Percentiles rank a stretch among this genome's conserved stretches.
phyloP scores from a whole-genome alignment of 1,139 yeast species.

The Torulaspora globosa region DNA sequence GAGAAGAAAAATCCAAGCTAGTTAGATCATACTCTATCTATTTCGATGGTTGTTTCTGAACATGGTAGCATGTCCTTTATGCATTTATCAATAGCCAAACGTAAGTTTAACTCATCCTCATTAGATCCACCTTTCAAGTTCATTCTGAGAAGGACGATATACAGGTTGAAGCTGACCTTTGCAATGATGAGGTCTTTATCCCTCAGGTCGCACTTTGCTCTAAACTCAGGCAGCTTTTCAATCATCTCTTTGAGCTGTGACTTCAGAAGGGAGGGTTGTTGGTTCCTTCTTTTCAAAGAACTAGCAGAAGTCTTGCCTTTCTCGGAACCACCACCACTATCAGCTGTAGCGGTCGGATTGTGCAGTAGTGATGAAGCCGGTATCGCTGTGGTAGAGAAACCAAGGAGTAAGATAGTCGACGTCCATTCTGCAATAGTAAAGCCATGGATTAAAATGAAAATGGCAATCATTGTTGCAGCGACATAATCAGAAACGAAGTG shows the following conservation, averaged over 20 bases:
- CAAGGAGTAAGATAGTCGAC: constrained; percentile 33
- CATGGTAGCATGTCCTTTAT: constrained; percentile 37
- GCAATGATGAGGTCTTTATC: constrained; percentile 52
- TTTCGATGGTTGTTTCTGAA: constrained; percentile 61
- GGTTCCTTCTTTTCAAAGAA: constrained; percentile 1
- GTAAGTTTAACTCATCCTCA: constrained; percentile 58
- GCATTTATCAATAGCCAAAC: constrained; percentile 52
- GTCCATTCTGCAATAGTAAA: constrained; percentile 36
- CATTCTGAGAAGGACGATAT: constrained; percentile 52
- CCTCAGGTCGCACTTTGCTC: constrained; percentile 41
- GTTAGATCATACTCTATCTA: constrained; percentile 35
- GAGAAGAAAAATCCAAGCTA: constrained; percentile 65
- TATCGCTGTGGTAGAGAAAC: constrained; percentile 33
- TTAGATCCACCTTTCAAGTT: constrained; percentile 64
- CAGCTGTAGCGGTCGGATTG: constrained; percentile 8
- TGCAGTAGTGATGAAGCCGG: constrained; percentile 24
- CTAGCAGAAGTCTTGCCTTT: constrained; percentile 31
- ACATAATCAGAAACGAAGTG: constrained; percentile 31
- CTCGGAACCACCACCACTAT: not conserved
- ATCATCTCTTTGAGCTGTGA: constrained; percentile 43
- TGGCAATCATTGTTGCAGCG: constrained; percentile 31
- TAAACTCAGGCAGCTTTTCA: constrained; percentile 47
- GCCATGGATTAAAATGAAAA: constrained; percentile 34
- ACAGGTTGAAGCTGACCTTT: constrained; percentile 57
- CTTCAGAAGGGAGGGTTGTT: constrained; percentile 42